phyloP scores from a whole-genome alignment of 768 basidiomycete species.

The Tricholoma bakamatsutake region DNA sequence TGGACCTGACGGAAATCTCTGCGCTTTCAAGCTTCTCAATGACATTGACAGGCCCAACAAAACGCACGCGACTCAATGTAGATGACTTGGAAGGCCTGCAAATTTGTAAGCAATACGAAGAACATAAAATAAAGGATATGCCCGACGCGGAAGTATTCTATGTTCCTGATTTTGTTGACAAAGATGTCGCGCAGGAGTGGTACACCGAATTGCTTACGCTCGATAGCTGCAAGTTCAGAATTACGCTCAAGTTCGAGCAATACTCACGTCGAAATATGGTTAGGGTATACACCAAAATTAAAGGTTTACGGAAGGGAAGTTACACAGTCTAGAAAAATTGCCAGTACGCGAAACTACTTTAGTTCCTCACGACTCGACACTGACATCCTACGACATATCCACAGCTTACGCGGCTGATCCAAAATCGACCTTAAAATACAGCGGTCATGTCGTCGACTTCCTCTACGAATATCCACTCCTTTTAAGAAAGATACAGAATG shows the following conservation, averaged over 20 bases:
- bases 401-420: conserved; percentile 24
- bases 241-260: neutral
- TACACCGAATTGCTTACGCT: conserved; percentile 14
- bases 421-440: conserved; percentile 22
- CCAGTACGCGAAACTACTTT: conserved; percentile 13
- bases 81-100: conserved; percentile 9
- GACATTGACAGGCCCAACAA: neutral
- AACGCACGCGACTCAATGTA: conserved; percentile 10
- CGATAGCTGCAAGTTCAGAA: conserved; percentile 8
- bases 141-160: conserved; percentile 25
- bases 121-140: conserved; percentile 19
- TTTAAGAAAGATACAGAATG: conserved; percentile 23
- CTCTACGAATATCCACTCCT: conserved; percentile 22
- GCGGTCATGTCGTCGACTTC: conserved; percentile 25
- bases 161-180: conserved; percentile 18
- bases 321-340: conserved; percentile 25
- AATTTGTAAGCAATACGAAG: conserved; percentile 9
- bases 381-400: neutral
- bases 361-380: neutral
- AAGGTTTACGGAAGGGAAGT: conserved; percentile 23
- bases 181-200: conserved; percentile 18
- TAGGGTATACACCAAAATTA: conserved; percentile 26
- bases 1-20: too few relatives aligned
- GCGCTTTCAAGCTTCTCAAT: neutral
- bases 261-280: neutral